These are phyloP conservation scores for Pseudogymnoascus pannorum DNA, from an alignment of 2,329 filamentous ascomycete species.

Conservation along the genomic window DNA sequence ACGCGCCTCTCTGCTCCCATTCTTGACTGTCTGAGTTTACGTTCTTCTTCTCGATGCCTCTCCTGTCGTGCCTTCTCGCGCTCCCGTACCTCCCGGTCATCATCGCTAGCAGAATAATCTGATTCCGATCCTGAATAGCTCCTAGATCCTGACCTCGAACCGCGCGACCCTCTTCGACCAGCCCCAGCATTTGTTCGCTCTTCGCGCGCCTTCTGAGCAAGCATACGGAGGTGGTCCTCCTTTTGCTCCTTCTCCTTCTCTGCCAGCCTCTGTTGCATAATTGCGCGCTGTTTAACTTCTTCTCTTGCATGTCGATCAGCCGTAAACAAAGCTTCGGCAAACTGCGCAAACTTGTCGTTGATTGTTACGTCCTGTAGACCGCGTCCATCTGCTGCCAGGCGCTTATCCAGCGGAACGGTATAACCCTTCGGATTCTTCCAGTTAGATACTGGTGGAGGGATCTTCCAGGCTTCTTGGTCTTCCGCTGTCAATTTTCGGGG, in stretches of 20 bases:
- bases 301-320: conserved; percentile 92
- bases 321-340: conserved; percentile 88
- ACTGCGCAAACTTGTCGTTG: conserved; percentile 97
- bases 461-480: conserved; percentile 95
- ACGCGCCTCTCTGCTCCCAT: conserved; percentile 92
- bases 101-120: conserved; percentile 35
- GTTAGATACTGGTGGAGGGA: conserved; percentile 83
- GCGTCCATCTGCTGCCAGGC: conserved; percentile 85
- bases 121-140: conserved; percentile 48
- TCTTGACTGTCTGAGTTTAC: conserved; percentile 83
- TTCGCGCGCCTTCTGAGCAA: conserved; percentile 88
- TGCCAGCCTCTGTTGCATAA: conserved; percentile 92
- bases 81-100: conserved; percentile 65
- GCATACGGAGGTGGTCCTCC: conserved; percentile 78
- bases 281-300: conserved; percentile 82
- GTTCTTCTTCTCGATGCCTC: conserved; percentile 71
- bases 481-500: conserved; percentile 92
- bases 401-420: conserved; percentile 91
- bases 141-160: conserved; percentile 34
- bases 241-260: conserved; percentile 96
- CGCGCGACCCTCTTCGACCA: conserved; percentile 35
- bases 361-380: conserved; percentile 90
- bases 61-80: conserved; percentile 73
- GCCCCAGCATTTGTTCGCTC: conserved; percentile 55
- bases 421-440: conserved; percentile 99